These are phyloP conservation scores for Starmerella khaoyaiensis DNA, from an alignment of 805 yeast genomes.

Conservation along the genomic window DNA sequence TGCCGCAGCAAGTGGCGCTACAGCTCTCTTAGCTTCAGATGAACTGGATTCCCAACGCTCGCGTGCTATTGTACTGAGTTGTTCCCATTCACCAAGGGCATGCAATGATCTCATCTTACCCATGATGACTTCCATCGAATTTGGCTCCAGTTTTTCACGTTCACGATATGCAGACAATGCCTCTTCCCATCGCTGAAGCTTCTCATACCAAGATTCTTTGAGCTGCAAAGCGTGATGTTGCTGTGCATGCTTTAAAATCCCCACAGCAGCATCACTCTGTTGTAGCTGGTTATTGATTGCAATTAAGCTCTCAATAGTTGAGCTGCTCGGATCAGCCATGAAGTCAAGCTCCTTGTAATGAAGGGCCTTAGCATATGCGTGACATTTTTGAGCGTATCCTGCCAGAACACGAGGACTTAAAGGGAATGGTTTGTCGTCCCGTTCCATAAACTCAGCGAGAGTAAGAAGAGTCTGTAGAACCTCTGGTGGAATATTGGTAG, in stretches of 20 bases:
- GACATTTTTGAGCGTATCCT: slow-evolving; percentile 85
- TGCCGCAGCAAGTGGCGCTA: slow-evolving; percentile 97
- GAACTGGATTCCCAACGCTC: slow-evolving; percentile 71
- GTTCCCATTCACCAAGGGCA: slow-evolving; percentile 99
- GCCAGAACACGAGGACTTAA: slow-evolving; percentile 83
- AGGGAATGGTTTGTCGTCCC: slow-evolving; percentile 87
- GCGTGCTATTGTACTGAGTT: slow-evolving; percentile 69
- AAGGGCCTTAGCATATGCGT: slow-evolving; percentile 93
- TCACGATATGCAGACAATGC: slow-evolving; percentile 82
- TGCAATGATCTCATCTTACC: slow-evolving; percentile 97
- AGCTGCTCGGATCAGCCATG: slow-evolving; percentile 81
- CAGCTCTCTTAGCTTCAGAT: slow-evolving; percentile 59
- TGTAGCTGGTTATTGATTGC: slow-evolving; percentile 88
- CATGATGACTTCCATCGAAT: slow-evolving; percentile 74
- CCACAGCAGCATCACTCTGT: slow-evolving; percentile 96
- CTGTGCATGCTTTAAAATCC: slow-evolving; percentile 88
- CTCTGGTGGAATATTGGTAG: slow-evolving; percentile 90
- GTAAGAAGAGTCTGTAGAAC: slow-evolving; percentile 81
- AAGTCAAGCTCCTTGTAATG: slow-evolving; percentile 94
- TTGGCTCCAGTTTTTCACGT: slow-evolving; percentile 44
- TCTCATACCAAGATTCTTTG: slow-evolving; percentile 96
- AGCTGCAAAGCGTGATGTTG: slow-evolving; percentile 67
- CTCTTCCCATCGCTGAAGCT: slow-evolving; percentile 95
- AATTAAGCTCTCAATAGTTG: slow-evolving; percentile 83
- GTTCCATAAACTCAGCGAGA: slow-evolving; percentile 93